Evolutionary conservation across 2,329 filamentous ascomycete genomes (phyloP).

Genomic region (Waltergamsia citrina): DNA sequence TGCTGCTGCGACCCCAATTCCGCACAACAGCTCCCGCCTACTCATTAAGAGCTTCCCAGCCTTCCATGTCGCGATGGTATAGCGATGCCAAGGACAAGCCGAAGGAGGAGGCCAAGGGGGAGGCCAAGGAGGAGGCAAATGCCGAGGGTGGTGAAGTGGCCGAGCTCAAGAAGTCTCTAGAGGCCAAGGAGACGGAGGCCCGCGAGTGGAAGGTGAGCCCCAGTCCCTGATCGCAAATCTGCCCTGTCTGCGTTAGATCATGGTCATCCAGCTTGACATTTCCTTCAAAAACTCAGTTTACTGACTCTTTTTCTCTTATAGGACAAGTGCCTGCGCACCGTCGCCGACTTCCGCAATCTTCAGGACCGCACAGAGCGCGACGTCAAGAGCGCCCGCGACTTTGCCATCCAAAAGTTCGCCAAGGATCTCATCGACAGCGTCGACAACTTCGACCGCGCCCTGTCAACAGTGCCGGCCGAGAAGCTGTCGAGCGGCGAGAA

Average conservation of each 20-base stretch:
- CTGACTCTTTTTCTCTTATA: constrained; percentile 23
- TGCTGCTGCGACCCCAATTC: constrained; percentile 26
- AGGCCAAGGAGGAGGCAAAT: constrained; percentile 13
- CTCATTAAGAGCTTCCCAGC: constrained; percentile 25
- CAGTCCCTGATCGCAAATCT: too few species aligned
- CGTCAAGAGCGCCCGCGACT: constrained; percentile 77
- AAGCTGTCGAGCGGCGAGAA: constrained; percentile 50
- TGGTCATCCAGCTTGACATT: background rate
- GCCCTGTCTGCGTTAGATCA: background rate
- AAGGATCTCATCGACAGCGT: constrained; percentile 91
- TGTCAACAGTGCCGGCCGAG: constrained; percentile 68
- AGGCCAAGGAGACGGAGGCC: constrained; percentile 41
- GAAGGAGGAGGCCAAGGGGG: constrained; percentile 17
- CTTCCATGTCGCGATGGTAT: constrained; percentile 32
- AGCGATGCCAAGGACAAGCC: constrained; percentile 31
- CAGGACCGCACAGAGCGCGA: constrained; percentile 92
- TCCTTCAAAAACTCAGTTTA: background rate
- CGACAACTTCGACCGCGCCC: constrained; percentile 93
- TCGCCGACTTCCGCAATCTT: constrained; percentile 96
- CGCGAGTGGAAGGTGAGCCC: constrained; percentile 81
- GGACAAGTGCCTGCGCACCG: constrained; percentile 90
- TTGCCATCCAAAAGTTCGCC: constrained; percentile 92
- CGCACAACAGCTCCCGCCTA: constrained; percentile 21
- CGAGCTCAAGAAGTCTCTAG: constrained; percentile 40
- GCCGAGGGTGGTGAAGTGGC: constrained; percentile 25